Evolutionary conservation across 208 protist species (phyloP), one percentile per base, ranked within the genome.

Genomic region (Wallacemonas collosoma): DNA sequence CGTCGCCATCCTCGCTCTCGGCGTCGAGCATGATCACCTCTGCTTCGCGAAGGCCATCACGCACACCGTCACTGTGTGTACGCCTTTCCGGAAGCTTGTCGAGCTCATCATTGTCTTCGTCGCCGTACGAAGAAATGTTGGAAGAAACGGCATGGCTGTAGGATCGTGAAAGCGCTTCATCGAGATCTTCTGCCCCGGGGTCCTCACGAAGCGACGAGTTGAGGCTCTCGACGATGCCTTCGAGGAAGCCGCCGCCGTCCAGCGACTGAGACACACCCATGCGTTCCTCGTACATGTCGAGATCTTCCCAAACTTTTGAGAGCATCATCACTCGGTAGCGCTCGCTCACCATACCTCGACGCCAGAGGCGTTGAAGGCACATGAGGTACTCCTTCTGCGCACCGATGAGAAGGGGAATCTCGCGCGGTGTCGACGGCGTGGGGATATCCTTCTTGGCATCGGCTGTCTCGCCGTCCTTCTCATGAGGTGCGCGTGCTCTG

Each of bases 361-460:
- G 81, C 87, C 87, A 92, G 11, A 82, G 54, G 7, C 74, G 68
- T 65, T 92, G 87, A 60, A 89, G 43, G 40, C 73, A 58, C 1
- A 53, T 40, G n/a, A 89, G 45, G 4, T 39, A 39, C 2, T 45
- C 36, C 35, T 75, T 61, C 48, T 77, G 44, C 9, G 38, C n/a
- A 26, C 26, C 26, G 26, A 26, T 26, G 26, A 26, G 26, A 26
- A 26, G 26, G 26, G 26, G 26, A 26, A 26, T 26, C 26, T 26
- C 26, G 26, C 26, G 26, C 26, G 26, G 26, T 26, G 26, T 26
- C 26, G 26, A 26, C 26, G 26, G 26, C 26, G 26, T 26, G 26
- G 26, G 26, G 26, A 26, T 26, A 26, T 26, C 26, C 26, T 26
- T 26, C 26, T 26, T 26, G 26, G 26, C 26, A 26, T 26, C 26